phyloP scores from a whole-genome alignment of 2,329 filamentous ascomycete genomes.

The Pseudocercospora vitis region DNA sequence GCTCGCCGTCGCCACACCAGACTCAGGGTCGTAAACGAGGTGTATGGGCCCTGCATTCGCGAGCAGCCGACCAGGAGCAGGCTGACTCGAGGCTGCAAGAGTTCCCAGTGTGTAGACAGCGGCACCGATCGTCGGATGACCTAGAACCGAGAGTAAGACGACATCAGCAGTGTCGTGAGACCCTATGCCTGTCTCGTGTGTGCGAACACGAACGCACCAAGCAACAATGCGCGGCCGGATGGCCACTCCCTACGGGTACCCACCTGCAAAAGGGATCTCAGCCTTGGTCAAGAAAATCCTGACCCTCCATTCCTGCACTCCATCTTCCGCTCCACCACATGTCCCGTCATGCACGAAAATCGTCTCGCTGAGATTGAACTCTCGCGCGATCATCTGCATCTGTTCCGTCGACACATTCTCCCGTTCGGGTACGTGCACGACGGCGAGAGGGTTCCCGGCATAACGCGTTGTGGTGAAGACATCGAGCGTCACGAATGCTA shows the following conservation, averaged over 20 bases:
- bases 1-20: constrained; percentile 55
- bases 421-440: constrained; percentile 49
- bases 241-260: neutral
- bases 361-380: constrained; percentile 61
- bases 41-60: constrained; percentile 49
- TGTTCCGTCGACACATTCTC: constrained; percentile 46
- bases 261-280: constrained; percentile 56
- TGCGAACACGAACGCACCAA: neutral
- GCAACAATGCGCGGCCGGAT: too few relatives aligned
- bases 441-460: constrained; percentile 56
- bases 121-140: constrained; percentile 59
- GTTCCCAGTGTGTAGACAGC: constrained; percentile 49
- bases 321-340: constrained; percentile 20
- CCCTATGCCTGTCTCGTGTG: neutral
- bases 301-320: constrained; percentile 43
- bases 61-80: constrained; percentile 40
- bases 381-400: constrained; percentile 56
- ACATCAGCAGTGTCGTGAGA: neutral
- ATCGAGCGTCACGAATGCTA: constrained; percentile 41
- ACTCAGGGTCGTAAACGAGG: constrained; percentile 36
- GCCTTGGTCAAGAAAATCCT: constrained; percentile 55
- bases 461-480: constrained; percentile 54
- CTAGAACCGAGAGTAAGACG: constrained; percentile 8
- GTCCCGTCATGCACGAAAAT: constrained; percentile 52
- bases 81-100: constrained; percentile 27